A percentile compares a stretch with the other conserved stretches of the same genome.
Conservation (phyloP, 768 basidiomycete genomes). For the Tubosaeta brunneosetosa region DNA sequence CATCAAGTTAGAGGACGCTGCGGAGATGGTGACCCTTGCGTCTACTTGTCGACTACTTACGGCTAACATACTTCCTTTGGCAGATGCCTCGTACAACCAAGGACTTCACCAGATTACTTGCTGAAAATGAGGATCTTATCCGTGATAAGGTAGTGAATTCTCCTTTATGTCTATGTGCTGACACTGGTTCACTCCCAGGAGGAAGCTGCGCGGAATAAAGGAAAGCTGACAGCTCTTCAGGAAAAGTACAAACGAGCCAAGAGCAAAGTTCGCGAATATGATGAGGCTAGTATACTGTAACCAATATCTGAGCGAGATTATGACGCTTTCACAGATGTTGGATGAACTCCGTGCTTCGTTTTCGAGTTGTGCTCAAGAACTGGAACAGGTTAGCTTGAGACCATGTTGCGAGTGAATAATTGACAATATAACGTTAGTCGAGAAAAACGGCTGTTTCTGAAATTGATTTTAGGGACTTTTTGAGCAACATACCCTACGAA, state of each 20-base stretch:
- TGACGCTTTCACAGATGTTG: conserved; percentile 12
- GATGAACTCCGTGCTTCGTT: conserved; percentile 19
- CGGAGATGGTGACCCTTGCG: conserved; percentile 3
- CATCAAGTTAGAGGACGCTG: conserved; percentile 18
- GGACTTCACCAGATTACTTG: conserved; percentile 14
- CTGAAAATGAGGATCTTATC: conserved; percentile 13
- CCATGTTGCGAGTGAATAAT: background rate
- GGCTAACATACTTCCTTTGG: conserved; percentile 10
- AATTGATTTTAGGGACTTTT: conserved; percentile 11
- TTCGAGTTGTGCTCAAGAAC: conserved; percentile 12
- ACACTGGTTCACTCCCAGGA: conserved; percentile 9
- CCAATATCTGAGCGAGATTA: background rate
- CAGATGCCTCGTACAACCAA: conserved; percentile 1
- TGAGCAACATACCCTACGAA: conserved; percentile 7
- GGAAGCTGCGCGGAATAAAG: conserved; percentile 3
- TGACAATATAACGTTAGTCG: conserved; percentile 6
- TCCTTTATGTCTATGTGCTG: background rate
- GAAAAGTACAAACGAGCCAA: conserved; percentile 23
- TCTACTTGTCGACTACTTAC: background rate
- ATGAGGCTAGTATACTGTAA: conserved; percentile 15
- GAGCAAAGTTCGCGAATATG: conserved; percentile 10
- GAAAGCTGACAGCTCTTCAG: conserved; percentile 8
- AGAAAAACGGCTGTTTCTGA: conserved; percentile 10
- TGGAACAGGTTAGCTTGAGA: conserved; percentile 15
- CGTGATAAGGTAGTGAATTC: conserved; percentile 11